Percentiles rank a stretch among this genome's conserved stretches.
Conservation (phyloP, 2,329 filamentous ascomycete genomes). For the Fusarium abutilonis region DNA sequence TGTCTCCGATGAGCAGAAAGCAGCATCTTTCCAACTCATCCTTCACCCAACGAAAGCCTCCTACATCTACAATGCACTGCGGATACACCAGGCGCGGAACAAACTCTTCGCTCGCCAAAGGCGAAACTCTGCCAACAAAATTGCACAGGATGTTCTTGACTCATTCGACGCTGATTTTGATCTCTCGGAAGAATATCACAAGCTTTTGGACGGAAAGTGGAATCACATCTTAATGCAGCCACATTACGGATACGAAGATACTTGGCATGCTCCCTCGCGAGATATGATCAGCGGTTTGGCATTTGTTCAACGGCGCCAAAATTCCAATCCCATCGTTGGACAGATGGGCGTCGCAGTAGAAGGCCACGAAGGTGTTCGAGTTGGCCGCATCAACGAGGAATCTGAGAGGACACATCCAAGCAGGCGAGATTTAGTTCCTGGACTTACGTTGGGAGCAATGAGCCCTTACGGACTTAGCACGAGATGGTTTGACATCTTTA, state of each 20-base stretch:
- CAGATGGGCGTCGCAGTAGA: slow-evolving; percentile 73
- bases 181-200: slow-evolving; percentile 62
- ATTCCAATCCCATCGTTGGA: slow-evolving; percentile 63
- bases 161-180: slow-evolving; percentile 62
- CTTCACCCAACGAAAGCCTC: slow-evolving; percentile 67
- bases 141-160: slow-evolving; percentile 57
- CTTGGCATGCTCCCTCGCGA: slow-evolving; percentile 65
- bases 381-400: slow-evolving; percentile 59
- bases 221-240: slow-evolving; percentile 63
- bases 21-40: slow-evolving; percentile 67
- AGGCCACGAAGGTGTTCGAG: slow-evolving; percentile 68
- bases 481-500: slow-evolving; percentile 72
- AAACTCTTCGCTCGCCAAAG: slow-evolving; percentile 62
- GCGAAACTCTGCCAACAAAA: slow-evolving; percentile 61
- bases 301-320: slow-evolving; percentile 62
- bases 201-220: slow-evolving; percentile 64
- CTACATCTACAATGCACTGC: slow-evolving; percentile 59
- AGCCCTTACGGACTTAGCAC: slow-evolving; percentile 65
- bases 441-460: slow-evolving; percentile 66
- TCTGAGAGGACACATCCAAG: slow-evolving; percentile 60
- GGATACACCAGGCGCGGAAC: slow-evolving; percentile 57
- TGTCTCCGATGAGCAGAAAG: slow-evolving; percentile 54
- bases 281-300: slow-evolving; percentile 64
- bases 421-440: slow-evolving; percentile 61
- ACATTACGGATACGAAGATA: slow-evolving; percentile 61